These are phyloP conservation scores for Pittosporum tobira DNA, from an alignment of 129 eudicot species.

Conservation along the genomic window DNA sequence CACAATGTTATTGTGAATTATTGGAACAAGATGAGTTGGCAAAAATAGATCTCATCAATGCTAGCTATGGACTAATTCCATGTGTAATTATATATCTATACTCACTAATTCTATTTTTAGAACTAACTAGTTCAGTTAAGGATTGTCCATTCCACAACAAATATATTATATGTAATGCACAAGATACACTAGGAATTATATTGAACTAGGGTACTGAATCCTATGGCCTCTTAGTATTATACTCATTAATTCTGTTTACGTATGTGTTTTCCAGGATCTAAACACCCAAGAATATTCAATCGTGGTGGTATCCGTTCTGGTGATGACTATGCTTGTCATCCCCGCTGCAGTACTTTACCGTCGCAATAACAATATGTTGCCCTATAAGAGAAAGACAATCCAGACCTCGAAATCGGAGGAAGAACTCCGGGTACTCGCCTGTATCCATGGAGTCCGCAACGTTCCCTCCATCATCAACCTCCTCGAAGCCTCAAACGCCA, in stretches of 20 bases:
- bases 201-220: no score
- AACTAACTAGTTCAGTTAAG: no score
- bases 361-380: constrained; percentile 10
- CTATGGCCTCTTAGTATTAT: no score
- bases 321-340: constrained; percentile 34
- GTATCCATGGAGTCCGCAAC: constrained; percentile 29
- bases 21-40: no score
- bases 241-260: neutral
- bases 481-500: constrained; percentile 26
- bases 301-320: constrained; percentile 24
- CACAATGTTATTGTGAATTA: no score
- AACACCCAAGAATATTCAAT: constrained; percentile 25
- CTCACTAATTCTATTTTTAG: no score
- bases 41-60: no score
- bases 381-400: constrained; percentile 36
- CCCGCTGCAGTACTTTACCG: constrained; percentile 11
- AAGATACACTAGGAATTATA: no score
- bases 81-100: no score
- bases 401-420: constrained; percentile 26
- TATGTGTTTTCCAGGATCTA: constrained; percentile 24
- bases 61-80: no score
- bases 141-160: no score
- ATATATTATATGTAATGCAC: no score
- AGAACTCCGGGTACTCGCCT: constrained; percentile 42
- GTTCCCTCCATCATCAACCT: constrained; percentile 35